These are phyloP conservation scores for Cladosporium sp. DNA, from an alignment of 2,329 filamentous ascomycete genomes.

Conservation along the genomic window DNA sequence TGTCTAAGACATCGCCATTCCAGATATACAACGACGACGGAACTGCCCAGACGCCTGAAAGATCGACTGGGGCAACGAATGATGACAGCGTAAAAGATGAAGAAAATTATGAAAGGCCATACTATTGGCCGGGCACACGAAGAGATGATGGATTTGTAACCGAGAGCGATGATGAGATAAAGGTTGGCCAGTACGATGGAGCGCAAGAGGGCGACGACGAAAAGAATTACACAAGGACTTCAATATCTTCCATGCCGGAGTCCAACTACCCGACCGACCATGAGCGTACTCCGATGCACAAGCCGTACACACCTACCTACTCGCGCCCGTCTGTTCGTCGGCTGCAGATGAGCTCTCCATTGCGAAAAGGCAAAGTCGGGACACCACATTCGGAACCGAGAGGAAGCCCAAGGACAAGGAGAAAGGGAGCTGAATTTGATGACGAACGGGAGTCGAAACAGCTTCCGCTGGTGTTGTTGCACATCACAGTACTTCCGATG, in stretches of 20 bases:
- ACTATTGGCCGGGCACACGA: neutral
- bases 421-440: constrained; percentile 14
- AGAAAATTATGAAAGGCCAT: neutral
- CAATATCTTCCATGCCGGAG: constrained; percentile 31
- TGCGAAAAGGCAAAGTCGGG: constrained; percentile 49
- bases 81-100: neutral
- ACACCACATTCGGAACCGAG: constrained; percentile 32
- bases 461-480: constrained; percentile 67
- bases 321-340: constrained; percentile 62
- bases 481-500: constrained; percentile 70
- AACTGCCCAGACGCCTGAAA: neutral
- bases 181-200: constrained; percentile 3
- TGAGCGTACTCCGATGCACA: constrained; percentile 18
- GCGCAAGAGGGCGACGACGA: constrained; percentile 11
- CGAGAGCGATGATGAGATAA: constrained; percentile 12
- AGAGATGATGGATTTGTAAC: constrained; percentile 13
- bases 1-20: constrained; percentile 13
- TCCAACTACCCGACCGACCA: constrained; percentile 26
- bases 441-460: constrained; percentile 18
- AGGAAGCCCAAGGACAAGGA: constrained; percentile 53
- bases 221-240: constrained; percentile 22
- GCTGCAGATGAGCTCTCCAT: constrained; percentile 66
- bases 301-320: constrained; percentile 53
- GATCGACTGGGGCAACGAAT: neutral
- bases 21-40: constrained; percentile 5